These are phyloP conservation scores for Hymenotorrendiella dingleyae DNA, from an alignment of 2,329 filamentous ascomycete species.

Conservation along the genomic window DNA sequence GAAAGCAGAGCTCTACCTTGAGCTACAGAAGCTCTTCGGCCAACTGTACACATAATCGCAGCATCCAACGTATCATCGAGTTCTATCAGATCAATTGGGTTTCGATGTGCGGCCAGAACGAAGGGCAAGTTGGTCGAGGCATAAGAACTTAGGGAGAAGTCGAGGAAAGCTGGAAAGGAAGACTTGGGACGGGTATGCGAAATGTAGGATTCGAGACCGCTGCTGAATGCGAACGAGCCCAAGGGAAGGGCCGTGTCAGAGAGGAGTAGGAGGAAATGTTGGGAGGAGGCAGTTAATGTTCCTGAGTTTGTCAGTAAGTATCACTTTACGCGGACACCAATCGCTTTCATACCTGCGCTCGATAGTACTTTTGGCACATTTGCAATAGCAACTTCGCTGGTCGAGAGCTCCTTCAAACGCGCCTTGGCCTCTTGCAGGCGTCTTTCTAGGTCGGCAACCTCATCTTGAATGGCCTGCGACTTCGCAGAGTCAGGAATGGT, in stretches of 20 bases:
- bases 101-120: conserved; percentile 59
- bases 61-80: conserved; percentile 76
- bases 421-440: conserved; percentile 35
- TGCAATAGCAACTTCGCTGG: conserved; percentile 13
- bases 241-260: conserved; percentile 77
- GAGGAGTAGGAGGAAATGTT: conserved; percentile 68
- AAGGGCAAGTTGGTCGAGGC: conserved; percentile 71
- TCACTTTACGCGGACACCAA: neutral
- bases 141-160: conserved; percentile 63
- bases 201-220: conserved; percentile 75
- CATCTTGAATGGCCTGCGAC: conserved; percentile 36
- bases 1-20: conserved; percentile 70
- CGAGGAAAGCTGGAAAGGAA: conserved; percentile 61
- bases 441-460: conserved; percentile 53
- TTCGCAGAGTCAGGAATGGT: conserved; percentile 16
- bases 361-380: conserved; percentile 17
- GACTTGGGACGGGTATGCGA: conserved; percentile 51
- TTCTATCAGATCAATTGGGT: conserved; percentile 42
- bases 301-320: conserved; percentile 17
- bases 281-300: conserved; percentile 18
- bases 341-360: conserved; percentile 19
- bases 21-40: conserved; percentile 65
- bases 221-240: conserved; percentile 83
- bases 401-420: conserved; percentile 35
- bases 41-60: conserved; percentile 71